Base-by-base conservation (phyloP, 345 rosid genomes). In the Ceriops decandra region DNA sequence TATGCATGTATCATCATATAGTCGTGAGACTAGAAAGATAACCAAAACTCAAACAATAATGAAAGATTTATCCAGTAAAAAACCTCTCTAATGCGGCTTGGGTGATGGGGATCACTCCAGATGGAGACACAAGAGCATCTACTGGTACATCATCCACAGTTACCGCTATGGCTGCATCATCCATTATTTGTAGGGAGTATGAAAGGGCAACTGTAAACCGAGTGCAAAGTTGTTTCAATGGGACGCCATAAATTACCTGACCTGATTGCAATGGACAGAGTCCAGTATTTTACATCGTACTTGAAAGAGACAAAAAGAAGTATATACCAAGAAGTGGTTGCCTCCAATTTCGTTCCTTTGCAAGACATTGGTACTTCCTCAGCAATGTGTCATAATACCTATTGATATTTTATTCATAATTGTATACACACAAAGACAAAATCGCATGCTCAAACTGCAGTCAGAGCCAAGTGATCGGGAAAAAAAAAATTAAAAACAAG, bases 381-480 rank as follows among this genome's bases (percentile, higher is more conserved):
- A 90, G 72, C 82, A 93, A 85, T 19, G 89, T 82, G 77, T 93
- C 99, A 42, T 93, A 93, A 61, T 93, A 93, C 26, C 95, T 86
- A 70, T 79, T 62, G 57, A 51, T 56, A 52, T 77, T 71, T 36
- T 64, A 70, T 24, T 6, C 21, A 38, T 35, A 74, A 58, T 67
- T 65, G 69, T 67, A 42, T 13, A 42, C 61, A 76, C 77, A 64
- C 72, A 71, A 5, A 56, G 16, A 56, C 7, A 56, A 21, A 54
- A 27, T 51, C 58, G 63, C 36, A 59, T 60, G 42, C 13, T 70
- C 52, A 76, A 51, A 60, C 51, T 28, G 42, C 28, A 38, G 46
- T 27, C 35, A 13, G 57, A 60, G 3, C 21, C 13, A 65, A 60
- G 30, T 21, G 28, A 35, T 28, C 4, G 16, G 2, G n/a, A n/a